Conservation (phyloP, 495 filamentous ascomycete species). For the Platismatia glauca region DNA sequence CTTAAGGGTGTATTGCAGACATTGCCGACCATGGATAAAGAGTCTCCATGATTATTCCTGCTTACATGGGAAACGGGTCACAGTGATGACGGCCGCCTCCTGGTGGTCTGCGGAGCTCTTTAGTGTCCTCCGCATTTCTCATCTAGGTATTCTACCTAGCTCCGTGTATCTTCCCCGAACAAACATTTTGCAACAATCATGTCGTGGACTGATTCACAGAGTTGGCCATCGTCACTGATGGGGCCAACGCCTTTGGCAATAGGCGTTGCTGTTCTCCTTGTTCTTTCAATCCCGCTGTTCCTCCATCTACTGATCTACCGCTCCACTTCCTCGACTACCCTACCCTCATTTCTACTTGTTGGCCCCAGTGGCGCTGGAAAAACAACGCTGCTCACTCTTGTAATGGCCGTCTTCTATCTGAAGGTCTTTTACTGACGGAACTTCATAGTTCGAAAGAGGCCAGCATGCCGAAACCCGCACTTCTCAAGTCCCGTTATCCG, state of each 20-base stretch:
- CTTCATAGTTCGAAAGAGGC: conserved; percentile 21
- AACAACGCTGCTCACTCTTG: conserved; percentile 75
- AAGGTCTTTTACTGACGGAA: conserved; percentile 5
- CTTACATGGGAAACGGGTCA: neutral
- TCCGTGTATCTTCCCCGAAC: neutral
- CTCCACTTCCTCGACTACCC: conserved; percentile 50
- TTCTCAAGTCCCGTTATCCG: conserved; percentile 63
- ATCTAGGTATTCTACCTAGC: too few species aligned
- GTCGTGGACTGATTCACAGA: conserved; percentile 21
- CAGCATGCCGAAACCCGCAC: conserved; percentile 54
- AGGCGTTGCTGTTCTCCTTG: conserved; percentile 55
- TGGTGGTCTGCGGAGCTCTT: conserved; percentile 1
- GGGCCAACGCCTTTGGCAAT: conserved; percentile 38
- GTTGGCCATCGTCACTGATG: conserved; percentile 22
- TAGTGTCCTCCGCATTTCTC: neutral
- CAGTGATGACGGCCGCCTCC: neutral
- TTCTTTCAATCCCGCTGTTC: conserved; percentile 63
- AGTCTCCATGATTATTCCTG: neutral
- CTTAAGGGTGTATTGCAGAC: neutral
- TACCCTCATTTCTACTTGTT: conserved; percentile 75
- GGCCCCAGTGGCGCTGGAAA: conserved; percentile 84
- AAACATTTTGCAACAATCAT: neutral
- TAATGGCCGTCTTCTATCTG: conserved; percentile 27
- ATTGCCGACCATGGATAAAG: neutral
- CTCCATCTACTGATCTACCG: conserved; percentile 70